These are phyloP conservation scores for Hemileccinum impolitum DNA, from an alignment of 768 basidiomycete genomes.

Conservation along the genomic window DNA sequence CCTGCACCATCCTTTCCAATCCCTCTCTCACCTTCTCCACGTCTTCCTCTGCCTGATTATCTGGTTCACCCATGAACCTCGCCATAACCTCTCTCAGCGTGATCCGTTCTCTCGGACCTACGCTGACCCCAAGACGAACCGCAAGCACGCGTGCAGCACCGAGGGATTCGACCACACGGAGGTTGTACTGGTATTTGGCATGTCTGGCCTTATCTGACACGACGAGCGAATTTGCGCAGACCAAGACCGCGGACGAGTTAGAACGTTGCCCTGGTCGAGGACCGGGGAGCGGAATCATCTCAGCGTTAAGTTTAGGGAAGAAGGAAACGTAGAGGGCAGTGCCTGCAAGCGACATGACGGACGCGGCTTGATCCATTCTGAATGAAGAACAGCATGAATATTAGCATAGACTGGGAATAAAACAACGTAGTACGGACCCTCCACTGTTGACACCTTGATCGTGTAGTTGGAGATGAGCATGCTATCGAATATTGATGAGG, in stretches of 20 bases:
- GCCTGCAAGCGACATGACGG: constrained; percentile 68
- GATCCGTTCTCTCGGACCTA: constrained; percentile 42
- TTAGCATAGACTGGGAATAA: constrained; percentile 3
- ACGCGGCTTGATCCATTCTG: constrained; percentile 91
- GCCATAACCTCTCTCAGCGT: constrained; percentile 68
- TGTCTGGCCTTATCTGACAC: constrained; percentile 76
- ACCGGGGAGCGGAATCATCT: constrained; percentile 60
- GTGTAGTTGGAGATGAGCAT: background rate
- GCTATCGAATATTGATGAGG: background rate
- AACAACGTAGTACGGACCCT: constrained; percentile 45
- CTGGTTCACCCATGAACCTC: constrained; percentile 46
- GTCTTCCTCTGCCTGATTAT: constrained; percentile 35
- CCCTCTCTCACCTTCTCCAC: constrained; percentile 45
- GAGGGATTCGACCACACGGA: constrained; percentile 89
- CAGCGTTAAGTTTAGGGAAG: constrained; percentile 67
- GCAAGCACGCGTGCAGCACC: constrained; percentile 75
- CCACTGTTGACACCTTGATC: constrained; percentile 66
- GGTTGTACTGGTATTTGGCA: constrained; percentile 78
- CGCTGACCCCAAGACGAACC: constrained; percentile 46
- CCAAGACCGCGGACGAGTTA: constrained; percentile 28
- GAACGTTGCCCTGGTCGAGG: constrained; percentile 18
- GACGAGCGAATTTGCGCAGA: constrained; percentile 56
- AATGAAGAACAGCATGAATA: background rate
- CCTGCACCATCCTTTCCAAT: constrained; percentile 44
- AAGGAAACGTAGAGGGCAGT: constrained; percentile 81